Conservation (phyloP, 208 protist species). For the Trypanosoma vivax region DNA sequence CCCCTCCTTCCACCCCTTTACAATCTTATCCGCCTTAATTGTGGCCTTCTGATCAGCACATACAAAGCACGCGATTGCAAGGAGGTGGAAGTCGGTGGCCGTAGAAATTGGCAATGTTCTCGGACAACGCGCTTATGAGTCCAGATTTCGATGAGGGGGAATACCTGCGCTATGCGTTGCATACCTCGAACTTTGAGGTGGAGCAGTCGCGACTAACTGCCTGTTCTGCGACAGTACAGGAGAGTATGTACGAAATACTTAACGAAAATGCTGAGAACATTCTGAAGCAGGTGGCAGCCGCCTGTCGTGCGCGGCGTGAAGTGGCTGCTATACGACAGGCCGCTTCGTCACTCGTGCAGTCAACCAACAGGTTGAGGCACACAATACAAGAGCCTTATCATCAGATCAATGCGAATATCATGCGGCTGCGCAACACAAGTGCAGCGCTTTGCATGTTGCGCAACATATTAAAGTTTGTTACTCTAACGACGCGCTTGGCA, state of each 20-base stretch:
- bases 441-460: conserved; percentile 40
- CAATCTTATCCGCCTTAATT: too few relatives aligned
- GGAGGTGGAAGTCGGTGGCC: neutral
- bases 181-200: conserved; percentile 24
- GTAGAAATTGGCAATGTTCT: conserved; percentile 39
- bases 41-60: too few relatives aligned
- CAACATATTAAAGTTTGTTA: conserved; percentile 42
- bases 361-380: conserved; percentile 40
- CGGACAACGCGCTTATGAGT: conserved; percentile 51
- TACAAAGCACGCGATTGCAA: neutral
- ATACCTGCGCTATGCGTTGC: conserved; percentile 73
- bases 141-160: conserved; percentile 70
- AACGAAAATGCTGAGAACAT: conserved; percentile 51
- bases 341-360: conserved; percentile 39
- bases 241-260: conserved; percentile 41
- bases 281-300: conserved; percentile 55
- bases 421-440: conserved; percentile 55
- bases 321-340: conserved; percentile 39
- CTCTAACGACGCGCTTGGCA: conserved; percentile 43
- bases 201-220: conserved; percentile 48
- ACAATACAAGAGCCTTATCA: conserved; percentile 68
- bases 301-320: conserved; percentile 44
- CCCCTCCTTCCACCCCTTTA: conserved; percentile 3
- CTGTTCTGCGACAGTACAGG: conserved; percentile 42
- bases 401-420: conserved; percentile 42